A percentile compares a stretch with the other conserved stretches of the same genome.
Conservation (phyloP, 148 eudicot species). For the Hydrangea macrophylla region DNA sequence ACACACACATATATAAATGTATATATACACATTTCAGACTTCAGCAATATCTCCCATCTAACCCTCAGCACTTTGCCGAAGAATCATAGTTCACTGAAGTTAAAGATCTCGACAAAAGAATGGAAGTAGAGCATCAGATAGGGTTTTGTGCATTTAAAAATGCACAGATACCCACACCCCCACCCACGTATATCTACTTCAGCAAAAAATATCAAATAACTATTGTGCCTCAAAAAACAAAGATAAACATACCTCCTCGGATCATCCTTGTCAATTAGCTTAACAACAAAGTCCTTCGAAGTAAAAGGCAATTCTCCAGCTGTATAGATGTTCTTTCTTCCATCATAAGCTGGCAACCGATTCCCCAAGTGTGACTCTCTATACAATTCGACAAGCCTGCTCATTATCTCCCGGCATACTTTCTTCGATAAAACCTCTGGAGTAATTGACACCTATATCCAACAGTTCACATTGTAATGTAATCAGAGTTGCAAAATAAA, state of each 20-base stretch:
- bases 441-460: constrained; percentile 46
- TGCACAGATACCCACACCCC: no score
- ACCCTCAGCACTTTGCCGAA: no score
- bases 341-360: constrained; percentile 56
- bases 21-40: no score
- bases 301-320: constrained; percentile 63
- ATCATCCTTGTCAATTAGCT: constrained; percentile 28
- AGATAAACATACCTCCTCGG: constrained; percentile 15
- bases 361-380: constrained; percentile 33
- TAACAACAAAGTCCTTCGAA: constrained; percentile 56
- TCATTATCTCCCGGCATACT: constrained; percentile 45
- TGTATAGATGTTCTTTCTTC: constrained; percentile 56
- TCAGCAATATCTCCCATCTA: no score
- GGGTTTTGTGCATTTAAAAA: no score
- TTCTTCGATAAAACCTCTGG: constrained; percentile 58
- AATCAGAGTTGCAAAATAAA: neutral
- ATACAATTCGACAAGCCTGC: constrained; percentile 24
- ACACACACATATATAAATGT: no score
- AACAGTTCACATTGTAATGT: neutral
- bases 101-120: no score
- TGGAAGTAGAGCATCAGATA: no score
- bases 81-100: no score
- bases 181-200: no score
- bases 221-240: no score
- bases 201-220: no score